phyloP scores from a whole-genome alignment of 2,329 filamentous ascomycete species.

The Diplodia intermedia region DNA sequence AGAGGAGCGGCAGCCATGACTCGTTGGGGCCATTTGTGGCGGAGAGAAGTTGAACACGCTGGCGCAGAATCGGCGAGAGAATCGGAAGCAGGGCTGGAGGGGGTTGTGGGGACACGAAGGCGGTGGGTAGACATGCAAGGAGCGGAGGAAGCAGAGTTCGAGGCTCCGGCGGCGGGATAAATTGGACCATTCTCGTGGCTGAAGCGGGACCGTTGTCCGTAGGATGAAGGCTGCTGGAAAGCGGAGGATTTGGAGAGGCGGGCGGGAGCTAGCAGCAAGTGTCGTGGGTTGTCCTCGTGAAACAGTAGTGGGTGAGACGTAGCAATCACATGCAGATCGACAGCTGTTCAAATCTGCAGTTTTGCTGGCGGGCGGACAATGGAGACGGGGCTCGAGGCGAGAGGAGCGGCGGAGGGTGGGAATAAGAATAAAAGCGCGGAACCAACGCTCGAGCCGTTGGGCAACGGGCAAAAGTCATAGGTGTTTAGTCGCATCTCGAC shows the following conservation, averaged over 20 bases:
- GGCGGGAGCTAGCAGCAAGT: conserved; percentile 3
- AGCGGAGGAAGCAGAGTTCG: conserved; percentile 66
- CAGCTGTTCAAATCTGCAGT: not conserved
- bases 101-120: conserved; percentile 64
- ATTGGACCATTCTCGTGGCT: conserved; percentile 57
- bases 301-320: conserved; percentile 8
- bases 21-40: conserved; percentile 56
- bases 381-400: not conserved
- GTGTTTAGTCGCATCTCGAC: conserved; percentile 28
- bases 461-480: conserved; percentile 17
- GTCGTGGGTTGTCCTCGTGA: conserved; percentile 18
- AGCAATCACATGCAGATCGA: conserved; percentile 26
- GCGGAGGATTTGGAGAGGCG: not conserved
- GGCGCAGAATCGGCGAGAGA: conserved; percentile 68
- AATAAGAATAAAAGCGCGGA: conserved; percentile 13
- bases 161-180: conserved; percentile 62
- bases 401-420: not conserved
- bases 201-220: not conserved
- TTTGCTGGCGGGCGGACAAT: not conserved
- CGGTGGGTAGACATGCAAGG: conserved; percentile 68
- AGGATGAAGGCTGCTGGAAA: not conserved
- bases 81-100: conserved; percentile 67
- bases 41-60: conserved; percentile 68
- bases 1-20: conserved; percentile 76
- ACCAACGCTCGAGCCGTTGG: conserved; percentile 23